These are phyloP conservation scores for Plantago coronopus DNA, from an alignment of 305 asterid species.

Conservation along the genomic window DNA sequence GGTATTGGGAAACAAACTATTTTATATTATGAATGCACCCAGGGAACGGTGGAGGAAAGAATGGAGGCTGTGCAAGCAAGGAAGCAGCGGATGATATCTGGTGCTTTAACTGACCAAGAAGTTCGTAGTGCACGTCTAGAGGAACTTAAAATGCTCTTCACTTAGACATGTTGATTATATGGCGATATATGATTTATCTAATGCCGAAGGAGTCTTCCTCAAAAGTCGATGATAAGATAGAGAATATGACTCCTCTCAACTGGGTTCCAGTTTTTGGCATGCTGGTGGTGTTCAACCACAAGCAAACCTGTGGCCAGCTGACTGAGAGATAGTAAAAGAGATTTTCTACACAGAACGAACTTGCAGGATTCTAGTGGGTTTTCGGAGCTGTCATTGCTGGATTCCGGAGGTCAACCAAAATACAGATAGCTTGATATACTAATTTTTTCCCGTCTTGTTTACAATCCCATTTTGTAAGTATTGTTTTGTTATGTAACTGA, in stretches of 20 bases:
- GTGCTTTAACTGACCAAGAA: constrained; percentile 98
- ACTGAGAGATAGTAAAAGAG: not conserved
- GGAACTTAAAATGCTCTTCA: constrained; percentile 92
- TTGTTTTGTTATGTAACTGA: constrained; percentile 12
- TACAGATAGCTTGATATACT: constrained; percentile 4
- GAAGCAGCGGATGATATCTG: constrained; percentile 87
- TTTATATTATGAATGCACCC: not conserved
- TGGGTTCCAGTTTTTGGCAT: not conserved
- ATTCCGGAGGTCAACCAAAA: constrained; percentile 8
- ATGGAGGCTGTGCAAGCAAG: constrained; percentile 98
- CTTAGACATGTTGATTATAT: constrained; percentile 32
- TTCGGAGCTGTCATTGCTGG: not conserved
- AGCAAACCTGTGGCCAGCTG: not conserved
- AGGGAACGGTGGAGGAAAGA: constrained; percentile 95
- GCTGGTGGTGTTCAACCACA: too few relatives aligned
- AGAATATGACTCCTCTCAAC: not conserved
- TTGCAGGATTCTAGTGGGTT: not conserved
- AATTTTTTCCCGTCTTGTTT: not conserved
- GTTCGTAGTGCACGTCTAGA: constrained; percentile 86
- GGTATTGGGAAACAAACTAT: not conserved
- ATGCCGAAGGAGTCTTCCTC: not conserved
- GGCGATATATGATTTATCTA: not conserved
- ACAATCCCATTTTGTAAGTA: not conserved
- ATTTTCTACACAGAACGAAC: not conserved
- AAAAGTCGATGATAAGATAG: not conserved